phyloP scores from a whole-genome alignment of 352 stramenopile genomes.

The Stramenopiles sp. region DNA sequence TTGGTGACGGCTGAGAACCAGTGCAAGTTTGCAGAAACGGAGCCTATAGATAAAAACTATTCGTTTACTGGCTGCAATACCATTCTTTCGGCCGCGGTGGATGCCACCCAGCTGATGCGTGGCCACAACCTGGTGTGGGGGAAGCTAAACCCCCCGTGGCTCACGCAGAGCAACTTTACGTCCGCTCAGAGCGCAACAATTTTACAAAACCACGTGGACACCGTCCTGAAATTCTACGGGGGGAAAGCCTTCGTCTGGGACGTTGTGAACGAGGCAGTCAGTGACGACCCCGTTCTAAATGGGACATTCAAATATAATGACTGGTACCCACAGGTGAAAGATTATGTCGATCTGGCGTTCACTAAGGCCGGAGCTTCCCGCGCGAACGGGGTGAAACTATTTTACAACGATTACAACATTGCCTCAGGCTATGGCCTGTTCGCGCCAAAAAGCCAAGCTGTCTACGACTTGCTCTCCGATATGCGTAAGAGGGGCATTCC shows the following conservation, averaged over 20 bases:
- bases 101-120: neutral
- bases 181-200: neutral
- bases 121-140: slow-evolving; percentile 7
- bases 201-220: neutral
- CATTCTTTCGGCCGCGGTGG: neutral
- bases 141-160: neutral
- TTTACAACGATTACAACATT: slow-evolving; percentile 12
- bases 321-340: neutral
- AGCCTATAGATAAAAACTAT: slow-evolving; percentile 1
- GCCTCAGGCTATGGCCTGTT: neutral
- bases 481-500: neutral
- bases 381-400: neutral
- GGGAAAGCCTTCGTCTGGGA: slow-evolving; percentile 5
- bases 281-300: neutral
- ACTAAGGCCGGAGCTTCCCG: neutral
- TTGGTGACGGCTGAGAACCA: neutral
- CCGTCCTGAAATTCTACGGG: neutral
- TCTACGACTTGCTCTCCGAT: neutral
- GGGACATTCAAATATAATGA: neutral
- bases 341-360: neutral
- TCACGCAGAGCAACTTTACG: slow-evolving; percentile 4
- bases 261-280: slow-evolving; percentile 10
- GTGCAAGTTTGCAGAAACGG: slow-evolving; percentile 8
- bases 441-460: neutral
- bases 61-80: neutral